These are phyloP conservation scores for Hamigera avellanea DNA, from an alignment of 495 filamentous ascomycete genomes.

Conservation along the genomic window DNA sequence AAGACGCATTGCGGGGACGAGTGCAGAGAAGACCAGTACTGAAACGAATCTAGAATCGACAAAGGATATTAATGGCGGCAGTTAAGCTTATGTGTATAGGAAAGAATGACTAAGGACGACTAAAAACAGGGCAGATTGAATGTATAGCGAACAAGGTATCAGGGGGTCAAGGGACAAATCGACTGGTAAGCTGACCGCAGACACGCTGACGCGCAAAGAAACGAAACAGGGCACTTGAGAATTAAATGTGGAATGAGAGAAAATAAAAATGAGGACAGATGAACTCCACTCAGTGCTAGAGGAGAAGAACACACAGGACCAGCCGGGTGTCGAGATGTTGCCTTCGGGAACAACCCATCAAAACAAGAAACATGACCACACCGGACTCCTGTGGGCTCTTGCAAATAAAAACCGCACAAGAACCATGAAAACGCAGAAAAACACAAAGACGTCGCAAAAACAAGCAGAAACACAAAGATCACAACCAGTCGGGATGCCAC, in stretches of 20 bases:
- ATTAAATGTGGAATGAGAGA: conserved; percentile 13
- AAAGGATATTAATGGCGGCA: conserved; percentile 8
- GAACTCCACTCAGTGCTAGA: conserved; percentile 36
- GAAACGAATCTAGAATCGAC: conserved; percentile 11
- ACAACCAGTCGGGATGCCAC: conserved; percentile 23
- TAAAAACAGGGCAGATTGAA: conserved; percentile 4
- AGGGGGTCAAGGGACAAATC: conserved; percentile 11
- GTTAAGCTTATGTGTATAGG: conserved; percentile 4
- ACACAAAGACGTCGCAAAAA: conserved; percentile 1
- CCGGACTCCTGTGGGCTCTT: conserved; percentile 37
- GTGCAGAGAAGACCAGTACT: conserved; percentile 11
- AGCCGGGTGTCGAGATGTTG: conserved; percentile 37
- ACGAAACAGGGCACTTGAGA: conserved; percentile 9
- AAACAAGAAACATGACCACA: conserved; percentile 29
- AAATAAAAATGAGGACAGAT: conserved; percentile 6
- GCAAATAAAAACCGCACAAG: conserved; percentile 15
- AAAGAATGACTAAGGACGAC: conserved; percentile 9
- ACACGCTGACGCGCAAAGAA: conserved; percentile 17
- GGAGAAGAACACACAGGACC: conserved; percentile 38
- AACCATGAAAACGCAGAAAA: conserved; percentile 10
- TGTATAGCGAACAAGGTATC: conserved; percentile 20
- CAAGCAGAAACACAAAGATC: conserved; percentile 11
- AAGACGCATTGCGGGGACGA: conserved; percentile 9
- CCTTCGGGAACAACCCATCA: conserved; percentile 25
- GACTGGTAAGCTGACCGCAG: conserved; percentile 12